Evolutionary conservation across 331 rosid species (phyloP).

Genomic region (Erythrophleum ivorense): DNA sequence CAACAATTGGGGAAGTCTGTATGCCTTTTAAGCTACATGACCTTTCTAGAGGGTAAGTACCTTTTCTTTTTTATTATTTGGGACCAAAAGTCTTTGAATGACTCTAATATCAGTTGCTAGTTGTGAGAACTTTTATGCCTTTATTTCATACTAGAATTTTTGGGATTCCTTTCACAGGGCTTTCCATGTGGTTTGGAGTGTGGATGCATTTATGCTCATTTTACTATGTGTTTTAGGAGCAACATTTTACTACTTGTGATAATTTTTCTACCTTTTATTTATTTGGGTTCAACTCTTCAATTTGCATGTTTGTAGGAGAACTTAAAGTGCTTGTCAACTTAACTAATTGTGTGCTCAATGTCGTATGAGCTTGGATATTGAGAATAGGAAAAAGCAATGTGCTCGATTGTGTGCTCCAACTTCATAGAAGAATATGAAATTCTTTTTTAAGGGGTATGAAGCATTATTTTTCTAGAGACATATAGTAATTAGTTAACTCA

Average conservation of each 20-base stretch:
- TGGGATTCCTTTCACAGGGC: not conserved
- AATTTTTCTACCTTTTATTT: not conserved
- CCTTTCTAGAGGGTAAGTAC: slow-evolving; percentile 61
- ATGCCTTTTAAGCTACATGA: slow-evolving; percentile 76
- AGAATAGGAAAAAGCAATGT: too few species aligned
- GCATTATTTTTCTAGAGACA: too few species aligned
- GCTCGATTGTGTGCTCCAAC: too few species aligned
- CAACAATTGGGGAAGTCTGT: slow-evolving; percentile 66
- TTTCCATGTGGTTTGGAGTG: not conserved
- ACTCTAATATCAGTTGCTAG: not conserved
- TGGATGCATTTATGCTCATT: not conserved
- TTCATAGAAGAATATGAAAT: too few species aligned
- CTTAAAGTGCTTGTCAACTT: not conserved
- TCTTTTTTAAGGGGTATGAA: too few species aligned
- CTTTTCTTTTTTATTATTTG: not conserved
- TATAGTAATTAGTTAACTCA: too few species aligned
- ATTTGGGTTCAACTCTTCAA: not conserved
- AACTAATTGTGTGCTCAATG: slow-evolving; percentile 11
- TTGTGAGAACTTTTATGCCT: not conserved
- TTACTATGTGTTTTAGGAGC: not conserved
- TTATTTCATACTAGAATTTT: slow-evolving; percentile 7
- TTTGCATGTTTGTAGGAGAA: slow-evolving; percentile 15
- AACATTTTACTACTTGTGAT: not conserved
- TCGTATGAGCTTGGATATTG: slow-evolving; percentile 2
- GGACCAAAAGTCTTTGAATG: slow-evolving; percentile 16